Evolutionary conservation across 1,284 basidiomycete species (phyloP).

Genomic region (Papiliotrema terrestris): DNA sequence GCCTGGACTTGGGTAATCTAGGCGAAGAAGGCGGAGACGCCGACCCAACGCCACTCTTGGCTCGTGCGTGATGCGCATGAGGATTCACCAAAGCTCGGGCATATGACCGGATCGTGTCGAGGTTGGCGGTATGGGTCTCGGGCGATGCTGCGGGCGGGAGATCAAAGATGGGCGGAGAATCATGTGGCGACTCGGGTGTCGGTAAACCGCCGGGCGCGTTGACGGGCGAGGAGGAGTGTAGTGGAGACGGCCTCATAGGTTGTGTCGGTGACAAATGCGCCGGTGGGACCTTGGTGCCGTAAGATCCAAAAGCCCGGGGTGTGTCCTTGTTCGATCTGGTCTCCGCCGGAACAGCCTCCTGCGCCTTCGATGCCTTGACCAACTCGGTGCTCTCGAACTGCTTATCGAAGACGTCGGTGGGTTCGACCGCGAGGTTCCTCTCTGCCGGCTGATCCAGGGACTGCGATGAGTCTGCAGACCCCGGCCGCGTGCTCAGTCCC

Average conservation of each 20-base stretch:
- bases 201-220: conserved; percentile 13
- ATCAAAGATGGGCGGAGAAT: conserved; percentile 14
- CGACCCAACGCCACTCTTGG: neutral
- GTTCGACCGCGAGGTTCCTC: neutral
- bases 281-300: neutral
- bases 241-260: conserved; percentile 30
- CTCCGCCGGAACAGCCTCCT: neutral
- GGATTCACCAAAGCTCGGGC: conserved; percentile 1
- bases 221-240: conserved; percentile 25
- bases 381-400: neutral
- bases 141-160: neutral
- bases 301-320: too few relatives aligned
- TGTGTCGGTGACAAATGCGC: conserved; percentile 13
- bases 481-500: conserved; percentile 12
- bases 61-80: neutral
- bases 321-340: too few relatives aligned
- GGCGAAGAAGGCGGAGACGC: conserved; percentile 26
- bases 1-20: conserved; percentile 33
- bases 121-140: conserved; percentile 8
- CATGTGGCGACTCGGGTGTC: conserved; percentile 10
- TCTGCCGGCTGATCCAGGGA: conserved; percentile 12
- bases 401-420: conserved; percentile 5
- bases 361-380: neutral
- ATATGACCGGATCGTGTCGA: conserved; percentile 34
- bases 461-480: conserved; percentile 1